Conservation (phyloP, 2,329 filamentous ascomycete species). For the Apiospora koreana region DNA sequence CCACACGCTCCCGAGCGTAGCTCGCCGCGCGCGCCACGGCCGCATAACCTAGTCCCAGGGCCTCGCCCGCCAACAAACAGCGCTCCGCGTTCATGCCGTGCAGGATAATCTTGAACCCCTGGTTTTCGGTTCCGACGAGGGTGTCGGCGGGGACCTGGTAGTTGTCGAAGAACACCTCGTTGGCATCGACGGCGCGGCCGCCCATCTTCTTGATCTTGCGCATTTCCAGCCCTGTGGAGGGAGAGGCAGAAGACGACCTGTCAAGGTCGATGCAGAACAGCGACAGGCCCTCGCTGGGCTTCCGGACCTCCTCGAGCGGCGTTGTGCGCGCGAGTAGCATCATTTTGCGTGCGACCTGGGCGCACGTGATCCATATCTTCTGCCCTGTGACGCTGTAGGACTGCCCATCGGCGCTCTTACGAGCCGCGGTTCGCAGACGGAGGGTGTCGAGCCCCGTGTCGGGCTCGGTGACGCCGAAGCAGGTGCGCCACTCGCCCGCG, state of each 20-base stretch:
- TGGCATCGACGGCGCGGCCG: slow-evolving; percentile 77
- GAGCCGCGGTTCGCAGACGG: slow-evolving; percentile 66
- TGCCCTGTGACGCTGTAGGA: slow-evolving; percentile 72
- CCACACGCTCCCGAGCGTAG: slow-evolving; percentile 67
- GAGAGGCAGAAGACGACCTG: slow-evolving; percentile 28
- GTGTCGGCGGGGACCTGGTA: slow-evolving; percentile 66
- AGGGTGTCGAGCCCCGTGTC: slow-evolving; percentile 79
- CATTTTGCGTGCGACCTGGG: slow-evolving; percentile 82
- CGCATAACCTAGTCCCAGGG: slow-evolving; percentile 77
- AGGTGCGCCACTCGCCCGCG: slow-evolving; percentile 68
- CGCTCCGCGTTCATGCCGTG: slow-evolving; percentile 81
- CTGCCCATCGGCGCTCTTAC: slow-evolving; percentile 46
- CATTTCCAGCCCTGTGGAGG: slow-evolving; percentile 60
- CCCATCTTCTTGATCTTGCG: slow-evolving; percentile 84
- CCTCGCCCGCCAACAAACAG: slow-evolving; percentile 76
- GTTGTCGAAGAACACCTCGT: slow-evolving; percentile 85
- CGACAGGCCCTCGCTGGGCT: slow-evolving; percentile 73
- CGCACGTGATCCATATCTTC: slow-evolving; percentile 89
- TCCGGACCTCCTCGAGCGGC: slow-evolving; percentile 64
- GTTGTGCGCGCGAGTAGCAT: slow-evolving; percentile 78
- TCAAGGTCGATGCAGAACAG: slow-evolving; percentile 82
- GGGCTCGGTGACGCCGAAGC: slow-evolving; percentile 85
- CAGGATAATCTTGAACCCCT: slow-evolving; percentile 78
- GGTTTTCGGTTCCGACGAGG: slow-evolving; percentile 70
- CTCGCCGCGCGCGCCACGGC: slow-evolving; percentile 61